Conservation (phyloP, 495 filamentous ascomycete genomes). For the Aspergillus campestris region DNA sequence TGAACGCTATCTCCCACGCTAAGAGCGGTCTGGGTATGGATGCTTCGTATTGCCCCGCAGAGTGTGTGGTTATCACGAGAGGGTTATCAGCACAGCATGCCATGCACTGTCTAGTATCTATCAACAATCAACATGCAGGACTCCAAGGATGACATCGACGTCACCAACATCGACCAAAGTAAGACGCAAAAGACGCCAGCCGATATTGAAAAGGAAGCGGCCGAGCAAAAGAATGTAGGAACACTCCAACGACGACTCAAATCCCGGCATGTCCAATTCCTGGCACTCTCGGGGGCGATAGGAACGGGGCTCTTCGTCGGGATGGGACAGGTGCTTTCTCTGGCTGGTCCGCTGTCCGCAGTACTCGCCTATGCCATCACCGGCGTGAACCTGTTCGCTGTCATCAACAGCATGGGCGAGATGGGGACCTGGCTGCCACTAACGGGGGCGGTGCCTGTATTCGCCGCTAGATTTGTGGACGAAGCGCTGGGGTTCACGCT, state of each 20-base stretch:
- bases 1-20: too few relatives aligned
- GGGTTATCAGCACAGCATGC: too few relatives aligned
- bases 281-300: conserved; percentile 48
- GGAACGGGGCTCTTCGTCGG: conserved; percentile 67
- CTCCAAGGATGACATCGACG: too few relatives aligned
- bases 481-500: conserved; percentile 59
- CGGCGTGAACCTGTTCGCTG: conserved; percentile 47
- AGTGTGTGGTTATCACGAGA: too few relatives aligned
- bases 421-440: conserved; percentile 68
- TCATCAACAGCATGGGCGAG: conserved; percentile 46
- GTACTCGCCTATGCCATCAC: conserved; percentile 58
- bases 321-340: conserved; percentile 52
- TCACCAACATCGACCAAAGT: too few relatives aligned
- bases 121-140: too few relatives aligned
- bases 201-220: too few relatives aligned
- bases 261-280: conserved; percentile 55
- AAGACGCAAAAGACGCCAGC: too few relatives aligned
- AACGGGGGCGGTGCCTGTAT: conserved; percentile 58
- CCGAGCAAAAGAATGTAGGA: conserved; percentile 4
- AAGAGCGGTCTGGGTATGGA: too few relatives aligned
- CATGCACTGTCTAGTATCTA: too few relatives aligned
- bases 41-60: too few relatives aligned
- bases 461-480: conserved; percentile 58
- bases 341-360: conserved; percentile 53
- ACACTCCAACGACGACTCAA: conserved; percentile 46